phyloP scores from a whole-genome alignment of 2,329 filamentous ascomycete genomes.

The Aspergillus transmontanensis region DNA sequence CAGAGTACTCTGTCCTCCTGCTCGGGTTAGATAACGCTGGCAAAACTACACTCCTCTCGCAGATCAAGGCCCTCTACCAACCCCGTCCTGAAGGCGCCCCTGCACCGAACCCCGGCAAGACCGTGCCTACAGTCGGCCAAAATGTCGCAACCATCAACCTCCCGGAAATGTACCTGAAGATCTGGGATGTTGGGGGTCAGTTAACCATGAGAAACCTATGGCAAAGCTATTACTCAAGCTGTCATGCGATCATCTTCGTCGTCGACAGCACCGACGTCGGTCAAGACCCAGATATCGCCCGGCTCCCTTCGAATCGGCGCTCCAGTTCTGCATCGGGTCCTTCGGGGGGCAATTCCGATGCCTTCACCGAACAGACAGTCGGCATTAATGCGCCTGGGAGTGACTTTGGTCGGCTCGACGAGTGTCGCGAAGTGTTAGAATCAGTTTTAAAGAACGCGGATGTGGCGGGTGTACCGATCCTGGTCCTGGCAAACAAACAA shows the following conservation, averaged over 20 bases:
- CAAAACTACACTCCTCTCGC: constrained; percentile 96
- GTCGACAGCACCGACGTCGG: constrained; percentile 94
- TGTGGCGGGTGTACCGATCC: constrained; percentile 84
- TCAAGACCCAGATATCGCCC: constrained; percentile 69
- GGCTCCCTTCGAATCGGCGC: constrained; percentile 39
- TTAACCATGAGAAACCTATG: constrained; percentile 84
- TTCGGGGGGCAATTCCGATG: constrained; percentile 15
- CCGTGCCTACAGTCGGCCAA: constrained; percentile 94
- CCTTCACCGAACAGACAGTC: constrained; percentile 38
- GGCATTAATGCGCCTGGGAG: constrained; percentile 39
- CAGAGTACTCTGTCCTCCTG: constrained; percentile 95
- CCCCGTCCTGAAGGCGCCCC: constrained; percentile 42
- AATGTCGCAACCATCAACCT: constrained; percentile 91
- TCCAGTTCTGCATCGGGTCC: constrained; percentile 30
- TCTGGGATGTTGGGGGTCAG: constrained; percentile 98
- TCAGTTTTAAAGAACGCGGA: constrained; percentile 85
- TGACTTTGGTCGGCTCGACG: constrained; percentile 66
- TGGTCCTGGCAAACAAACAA: constrained; percentile 96
- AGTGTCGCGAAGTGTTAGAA: constrained; percentile 87
- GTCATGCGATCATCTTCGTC: constrained; percentile 96
- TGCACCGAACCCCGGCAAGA: constrained; percentile 69
- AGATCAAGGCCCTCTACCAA: constrained; percentile 84
- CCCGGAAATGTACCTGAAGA: constrained; percentile 94
- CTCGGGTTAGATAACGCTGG: constrained; percentile 97
- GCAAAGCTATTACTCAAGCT: constrained; percentile 93